Conservation (phyloP, 331 rosid genomes). For the Stylosanthes scabra region DNA sequence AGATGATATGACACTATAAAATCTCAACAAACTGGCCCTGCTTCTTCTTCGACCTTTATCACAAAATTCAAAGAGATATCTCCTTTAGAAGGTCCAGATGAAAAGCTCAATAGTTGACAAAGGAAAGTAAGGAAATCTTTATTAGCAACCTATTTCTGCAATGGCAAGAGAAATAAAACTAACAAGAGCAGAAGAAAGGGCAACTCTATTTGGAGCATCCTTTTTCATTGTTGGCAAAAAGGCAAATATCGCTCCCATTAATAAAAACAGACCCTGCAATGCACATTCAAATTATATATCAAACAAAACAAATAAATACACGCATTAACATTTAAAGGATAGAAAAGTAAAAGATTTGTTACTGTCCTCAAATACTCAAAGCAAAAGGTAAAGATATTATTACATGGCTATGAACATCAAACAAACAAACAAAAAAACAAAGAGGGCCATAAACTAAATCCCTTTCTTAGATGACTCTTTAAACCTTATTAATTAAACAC, state of each 20-base stretch:
- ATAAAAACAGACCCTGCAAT: conserved; percentile 65
- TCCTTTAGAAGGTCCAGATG: conserved; percentile 10
- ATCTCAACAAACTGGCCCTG: conserved; percentile 55
- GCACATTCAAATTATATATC: conserved; percentile 34
- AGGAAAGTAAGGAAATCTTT: conserved; percentile 1
- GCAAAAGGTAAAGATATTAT: background rate
- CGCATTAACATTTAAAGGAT: background rate
- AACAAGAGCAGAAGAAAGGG: conserved; percentile 51
- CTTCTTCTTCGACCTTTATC: conserved; percentile 74
- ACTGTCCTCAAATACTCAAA: conserved; percentile 4
- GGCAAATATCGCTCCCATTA: conserved; percentile 49
- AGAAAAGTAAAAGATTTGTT: conserved; percentile 5
- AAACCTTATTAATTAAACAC: background rate
- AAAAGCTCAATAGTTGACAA: conserved; percentile 13
- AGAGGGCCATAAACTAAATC: background rate
- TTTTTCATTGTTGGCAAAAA: conserved; percentile 43
- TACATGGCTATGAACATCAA: background rate
- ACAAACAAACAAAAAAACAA: background rate
- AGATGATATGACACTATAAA: conserved; percentile 58
- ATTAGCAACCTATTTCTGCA: conserved; percentile 68
- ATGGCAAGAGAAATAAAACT: conserved; percentile 53
- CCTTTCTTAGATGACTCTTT: background rate
- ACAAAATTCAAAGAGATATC: conserved; percentile 32
- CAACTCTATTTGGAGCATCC: conserved; percentile 52
- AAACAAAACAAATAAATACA: conserved; percentile 1